Evolutionary conservation across 306 rosid species (phyloP).

Genomic region (Rosa rugosa): DNA sequence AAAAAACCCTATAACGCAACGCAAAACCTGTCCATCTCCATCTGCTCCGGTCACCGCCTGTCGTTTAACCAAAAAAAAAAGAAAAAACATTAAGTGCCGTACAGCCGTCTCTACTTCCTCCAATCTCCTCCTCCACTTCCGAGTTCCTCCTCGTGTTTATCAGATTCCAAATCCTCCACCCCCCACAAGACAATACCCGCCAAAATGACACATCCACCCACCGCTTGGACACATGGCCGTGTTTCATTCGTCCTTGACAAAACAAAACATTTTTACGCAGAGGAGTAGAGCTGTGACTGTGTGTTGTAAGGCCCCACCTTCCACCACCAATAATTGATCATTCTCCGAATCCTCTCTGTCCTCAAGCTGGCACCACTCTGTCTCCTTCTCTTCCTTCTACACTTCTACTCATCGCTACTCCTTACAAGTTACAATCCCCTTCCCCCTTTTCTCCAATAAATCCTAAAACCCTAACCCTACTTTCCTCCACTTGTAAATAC

Average conservation of each 20-base stretch:
- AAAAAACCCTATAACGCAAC: too few species aligned
- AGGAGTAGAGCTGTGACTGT: background rate
- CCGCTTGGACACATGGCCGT: background rate
- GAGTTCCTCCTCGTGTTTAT: background rate
- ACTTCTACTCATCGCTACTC: background rate
- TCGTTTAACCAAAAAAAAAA: background rate
- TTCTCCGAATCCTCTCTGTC: slow-evolving; percentile 53
- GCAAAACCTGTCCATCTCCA: background rate
- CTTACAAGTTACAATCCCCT: slow-evolving; percentile 11
- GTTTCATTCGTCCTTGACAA: rapidly evolving
- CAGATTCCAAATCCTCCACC: slow-evolving; percentile 5
- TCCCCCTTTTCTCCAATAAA: background rate
- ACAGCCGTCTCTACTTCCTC: background rate
- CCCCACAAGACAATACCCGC: background rate
- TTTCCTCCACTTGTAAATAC: background rate
- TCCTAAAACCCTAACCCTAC: slow-evolving; percentile 20
- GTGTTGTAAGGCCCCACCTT: slow-evolving; percentile 21
- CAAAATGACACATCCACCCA: background rate
- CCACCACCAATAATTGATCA: slow-evolving; percentile 75
- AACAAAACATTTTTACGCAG: background rate
- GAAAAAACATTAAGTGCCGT: background rate
- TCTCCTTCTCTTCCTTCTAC: slow-evolving; percentile 22
- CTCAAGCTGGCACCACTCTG: slow-evolving; percentile 56
- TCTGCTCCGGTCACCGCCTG: background rate
- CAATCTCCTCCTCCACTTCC: background rate